phyloP scores from a whole-genome alignment of 75 land plant genomes.

The Selaginella moellendorffii region DNA sequence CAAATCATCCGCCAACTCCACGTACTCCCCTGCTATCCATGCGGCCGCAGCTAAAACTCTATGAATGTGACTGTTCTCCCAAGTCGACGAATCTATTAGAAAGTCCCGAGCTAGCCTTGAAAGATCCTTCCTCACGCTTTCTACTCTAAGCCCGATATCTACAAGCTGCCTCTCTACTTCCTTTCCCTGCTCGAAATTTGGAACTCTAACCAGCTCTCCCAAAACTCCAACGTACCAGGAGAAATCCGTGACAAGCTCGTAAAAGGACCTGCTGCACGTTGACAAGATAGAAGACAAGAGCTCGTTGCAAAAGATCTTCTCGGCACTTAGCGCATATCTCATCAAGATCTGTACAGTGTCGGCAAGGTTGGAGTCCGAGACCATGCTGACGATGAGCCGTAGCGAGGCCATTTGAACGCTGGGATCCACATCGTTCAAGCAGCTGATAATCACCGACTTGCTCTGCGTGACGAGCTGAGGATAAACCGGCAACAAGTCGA shows the following conservation, averaged over 20 bases:
- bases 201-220: conserved; percentile 60
- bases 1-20: conserved; percentile 30
- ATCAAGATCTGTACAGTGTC: conserved; percentile 32
- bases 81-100: conserved; percentile 75
- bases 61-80: conserved; percentile 44
- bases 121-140: conserved; percentile 59
- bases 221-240: conserved; percentile 85
- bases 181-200: conserved; percentile 57
- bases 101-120: conserved; percentile 55
- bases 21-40: conserved; percentile 86
- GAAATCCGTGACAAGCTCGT: conserved; percentile 73
- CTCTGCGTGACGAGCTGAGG: conserved; percentile 62
- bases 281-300: conserved; percentile 56
- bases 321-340: conserved; percentile 22
- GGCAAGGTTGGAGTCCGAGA: conserved; percentile 53
- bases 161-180: conserved; percentile 84
- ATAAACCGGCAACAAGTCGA: conserved; percentile 31
- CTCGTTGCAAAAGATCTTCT: conserved; percentile 67
- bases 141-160: conserved; percentile 79
- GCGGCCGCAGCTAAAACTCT: conserved; percentile 73
- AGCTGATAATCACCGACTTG: conserved; percentile 48
- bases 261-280: conserved; percentile 52
- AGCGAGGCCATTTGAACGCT: conserved; percentile 58
- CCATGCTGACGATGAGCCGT: conserved; percentile 56
- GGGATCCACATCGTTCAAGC: conserved; percentile 54